phyloP scores from a whole-genome alignment of 768 basidiomycete genomes.

The Rhodotorula paludigena region DNA sequence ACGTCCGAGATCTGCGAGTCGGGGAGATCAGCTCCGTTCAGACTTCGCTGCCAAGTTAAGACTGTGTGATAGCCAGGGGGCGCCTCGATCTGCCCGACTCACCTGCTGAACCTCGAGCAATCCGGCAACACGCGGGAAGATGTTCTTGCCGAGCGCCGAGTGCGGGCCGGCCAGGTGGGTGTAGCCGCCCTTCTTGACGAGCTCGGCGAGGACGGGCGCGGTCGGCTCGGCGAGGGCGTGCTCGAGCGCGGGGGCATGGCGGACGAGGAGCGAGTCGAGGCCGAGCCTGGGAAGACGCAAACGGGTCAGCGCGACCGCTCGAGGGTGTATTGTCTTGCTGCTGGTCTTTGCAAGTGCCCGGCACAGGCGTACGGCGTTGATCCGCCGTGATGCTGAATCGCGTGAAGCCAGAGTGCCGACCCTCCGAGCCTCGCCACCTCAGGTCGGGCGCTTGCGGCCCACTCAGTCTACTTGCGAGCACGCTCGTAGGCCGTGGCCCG shows the following conservation, averaged over 20 bases:
- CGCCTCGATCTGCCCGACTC: too few species aligned
- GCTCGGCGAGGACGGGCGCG: constrained; percentile 71
- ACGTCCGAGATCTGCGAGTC: constrained; percentile 67
- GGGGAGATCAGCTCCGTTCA: background rate
- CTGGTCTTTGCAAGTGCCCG: too few species aligned
- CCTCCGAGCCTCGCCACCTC: too few species aligned
- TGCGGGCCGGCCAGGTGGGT: constrained; percentile 91
- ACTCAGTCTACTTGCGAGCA: too few species aligned
- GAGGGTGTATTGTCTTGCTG: background rate
- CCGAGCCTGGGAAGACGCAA: constrained; percentile 36
- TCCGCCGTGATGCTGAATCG: too few species aligned
- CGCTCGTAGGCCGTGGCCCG: too few species aligned
- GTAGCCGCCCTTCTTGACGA: constrained; percentile 56
- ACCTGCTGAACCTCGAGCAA: constrained; percentile 75
- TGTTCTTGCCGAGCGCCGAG: constrained; percentile 83
- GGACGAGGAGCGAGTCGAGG: constrained; percentile 63
- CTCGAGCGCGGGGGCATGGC: constrained; percentile 64
- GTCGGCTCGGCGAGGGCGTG: constrained; percentile 68
- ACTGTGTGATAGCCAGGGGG: too few species aligned
- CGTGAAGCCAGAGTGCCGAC: too few species aligned
- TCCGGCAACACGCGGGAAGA: constrained; percentile 88
- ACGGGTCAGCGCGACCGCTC: background rate
- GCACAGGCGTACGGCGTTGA: too few species aligned
- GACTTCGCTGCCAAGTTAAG: too few species aligned
- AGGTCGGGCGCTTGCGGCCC: too few species aligned